Conservation (phyloP, 768 basidiomycete species). For the Auricularia sp. region DNA sequence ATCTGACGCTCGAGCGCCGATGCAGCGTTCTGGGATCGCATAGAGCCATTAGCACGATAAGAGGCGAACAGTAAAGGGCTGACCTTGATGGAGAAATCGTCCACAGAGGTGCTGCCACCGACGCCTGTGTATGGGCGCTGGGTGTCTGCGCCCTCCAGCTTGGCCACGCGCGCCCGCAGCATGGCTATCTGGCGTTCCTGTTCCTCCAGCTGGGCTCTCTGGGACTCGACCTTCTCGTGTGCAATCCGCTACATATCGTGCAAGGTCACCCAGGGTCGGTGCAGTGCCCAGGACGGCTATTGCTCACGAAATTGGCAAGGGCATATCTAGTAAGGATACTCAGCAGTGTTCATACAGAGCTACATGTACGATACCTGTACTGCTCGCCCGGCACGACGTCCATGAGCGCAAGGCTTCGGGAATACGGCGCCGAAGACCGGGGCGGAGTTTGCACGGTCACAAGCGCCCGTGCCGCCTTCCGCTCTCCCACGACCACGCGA, state of each 20-base stretch:
- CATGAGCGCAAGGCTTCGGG: not conserved
- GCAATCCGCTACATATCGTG: conserved; percentile 52
- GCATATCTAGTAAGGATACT: conserved; percentile 36
- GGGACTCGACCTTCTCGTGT: conserved; percentile 81
- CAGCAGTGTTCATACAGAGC: not conserved
- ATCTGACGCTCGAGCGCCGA: conserved; percentile 73
- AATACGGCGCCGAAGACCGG: too few species aligned
- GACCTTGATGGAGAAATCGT: conserved; percentile 81
- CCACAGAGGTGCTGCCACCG: conserved; percentile 51
- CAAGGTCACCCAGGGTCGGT: not conserved
- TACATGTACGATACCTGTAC: conserved; percentile 34
- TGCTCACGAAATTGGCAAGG: conserved; percentile 66
- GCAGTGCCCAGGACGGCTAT: conserved; percentile 1
- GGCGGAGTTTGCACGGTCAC: too few species aligned
- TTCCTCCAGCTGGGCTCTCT: conserved; percentile 66
- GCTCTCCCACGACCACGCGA: too few species aligned
- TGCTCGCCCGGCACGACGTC: conserved; percentile 45
- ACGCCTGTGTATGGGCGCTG: conserved; percentile 18
- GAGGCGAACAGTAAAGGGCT: too few species aligned
- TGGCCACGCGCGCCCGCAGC: conserved; percentile 56
- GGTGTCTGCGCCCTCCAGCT: conserved; percentile 57
- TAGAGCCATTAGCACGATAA: conserved; percentile 13
- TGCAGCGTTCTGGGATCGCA: conserved; percentile 55
- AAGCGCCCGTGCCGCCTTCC: too few species aligned
- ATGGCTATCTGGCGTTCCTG: conserved; percentile 75